These are phyloP conservation scores for Gossypium schwendimanii DNA, from an alignment of 441 rosid species.

Conservation along the genomic window DNA sequence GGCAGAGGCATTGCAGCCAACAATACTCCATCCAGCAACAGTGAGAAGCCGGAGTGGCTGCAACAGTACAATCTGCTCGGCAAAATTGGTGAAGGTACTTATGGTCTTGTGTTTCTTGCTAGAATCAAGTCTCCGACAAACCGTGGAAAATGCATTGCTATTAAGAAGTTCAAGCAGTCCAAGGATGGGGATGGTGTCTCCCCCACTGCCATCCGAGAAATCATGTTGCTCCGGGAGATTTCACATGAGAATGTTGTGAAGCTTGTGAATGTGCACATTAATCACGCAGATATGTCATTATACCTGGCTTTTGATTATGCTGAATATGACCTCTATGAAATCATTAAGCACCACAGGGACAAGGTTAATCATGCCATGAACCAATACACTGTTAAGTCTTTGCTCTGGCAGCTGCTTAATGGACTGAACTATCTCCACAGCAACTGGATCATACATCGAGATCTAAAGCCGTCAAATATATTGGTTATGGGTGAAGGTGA, in stretches of 20 bases:
- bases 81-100: slow-evolving; percentile 95
- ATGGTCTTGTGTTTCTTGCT: slow-evolving; percentile 92
- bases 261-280: slow-evolving; percentile 95
- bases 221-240: slow-evolving; percentile 92
- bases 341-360: slow-evolving; percentile 86
- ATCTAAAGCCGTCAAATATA: slow-evolving; percentile 93
- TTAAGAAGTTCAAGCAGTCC: slow-evolving; percentile 95
- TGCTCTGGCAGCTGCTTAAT: slow-evolving; percentile 95
- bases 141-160: slow-evolving; percentile 83
- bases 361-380: slow-evolving; percentile 58
- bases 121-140: slow-evolving; percentile 58
- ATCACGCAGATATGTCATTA: slow-evolving; percentile 84
- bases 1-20: slow-evolving; percentile 33
- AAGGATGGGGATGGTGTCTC: slow-evolving; percentile 98
- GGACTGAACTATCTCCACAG: slow-evolving; percentile 94
- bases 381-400: slow-evolving; percentile 79
- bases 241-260: slow-evolving; percentile 90
- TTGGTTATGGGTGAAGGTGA: slow-evolving; percentile 98
- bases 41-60: slow-evolving; percentile 92
- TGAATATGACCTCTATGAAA: slow-evolving; percentile 90
- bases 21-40: slow-evolving; percentile 24
- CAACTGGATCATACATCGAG: slow-evolving; percentile 97
- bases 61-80: slow-evolving; percentile 89
- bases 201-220: slow-evolving; percentile 95
- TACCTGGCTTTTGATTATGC: slow-evolving; percentile 93